A percentile compares a stretch with the other conserved stretches of the same genome.
Evolutionary conservation across 495 filamentous ascomycete species (phyloP).

Genomic region (Aspergillus mulundensis): DNA sequence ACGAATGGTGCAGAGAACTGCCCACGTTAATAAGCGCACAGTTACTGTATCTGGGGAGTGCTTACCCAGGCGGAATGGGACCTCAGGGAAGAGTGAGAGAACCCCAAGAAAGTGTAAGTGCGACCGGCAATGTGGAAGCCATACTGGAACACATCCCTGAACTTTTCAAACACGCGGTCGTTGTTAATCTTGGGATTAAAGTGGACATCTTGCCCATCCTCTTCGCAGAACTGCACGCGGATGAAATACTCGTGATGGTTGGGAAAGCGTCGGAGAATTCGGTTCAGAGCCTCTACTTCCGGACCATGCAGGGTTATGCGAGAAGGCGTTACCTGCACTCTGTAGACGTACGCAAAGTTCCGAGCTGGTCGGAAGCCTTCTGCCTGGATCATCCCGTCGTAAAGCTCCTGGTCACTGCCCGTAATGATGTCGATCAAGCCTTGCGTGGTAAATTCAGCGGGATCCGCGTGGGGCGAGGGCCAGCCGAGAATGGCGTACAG

Average conservation of each 20-base stretch:
- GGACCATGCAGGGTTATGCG: slow-evolving; percentile 67
- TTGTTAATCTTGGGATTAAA: slow-evolving; percentile 53
- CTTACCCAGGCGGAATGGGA: slow-evolving; percentile 56
- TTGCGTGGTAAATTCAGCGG: slow-evolving; percentile 10
- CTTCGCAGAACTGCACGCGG: slow-evolving; percentile 67
- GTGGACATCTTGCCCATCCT: slow-evolving; percentile 60
- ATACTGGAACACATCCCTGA: slow-evolving; percentile 50
- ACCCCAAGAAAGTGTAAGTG: slow-evolving; percentile 66
- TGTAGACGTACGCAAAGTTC: slow-evolving; percentile 43
- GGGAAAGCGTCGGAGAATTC: slow-evolving; percentile 67
- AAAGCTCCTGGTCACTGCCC: slow-evolving; percentile 13
- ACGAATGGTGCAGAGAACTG: slow-evolving; percentile 65
- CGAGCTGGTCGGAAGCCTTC: background rate
- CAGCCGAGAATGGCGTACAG: slow-evolving; percentile 22
- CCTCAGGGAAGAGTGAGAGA: slow-evolving; percentile 75
- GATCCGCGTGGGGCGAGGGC: slow-evolving; percentile 16
- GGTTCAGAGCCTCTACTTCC: slow-evolving; percentile 64
- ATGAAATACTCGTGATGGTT: slow-evolving; percentile 62
- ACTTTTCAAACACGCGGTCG: slow-evolving; percentile 50
- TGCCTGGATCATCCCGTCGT: background rate
- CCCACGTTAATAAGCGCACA: background rate
- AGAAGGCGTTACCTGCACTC: slow-evolving; percentile 64
- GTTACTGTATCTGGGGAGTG: background rate
- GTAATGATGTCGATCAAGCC: slow-evolving; percentile 2
- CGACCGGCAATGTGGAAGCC: slow-evolving; percentile 62